Conservation (phyloP, 2,329 filamentous ascomycete genomes). For the Herpotrichia juniperi region DNA sequence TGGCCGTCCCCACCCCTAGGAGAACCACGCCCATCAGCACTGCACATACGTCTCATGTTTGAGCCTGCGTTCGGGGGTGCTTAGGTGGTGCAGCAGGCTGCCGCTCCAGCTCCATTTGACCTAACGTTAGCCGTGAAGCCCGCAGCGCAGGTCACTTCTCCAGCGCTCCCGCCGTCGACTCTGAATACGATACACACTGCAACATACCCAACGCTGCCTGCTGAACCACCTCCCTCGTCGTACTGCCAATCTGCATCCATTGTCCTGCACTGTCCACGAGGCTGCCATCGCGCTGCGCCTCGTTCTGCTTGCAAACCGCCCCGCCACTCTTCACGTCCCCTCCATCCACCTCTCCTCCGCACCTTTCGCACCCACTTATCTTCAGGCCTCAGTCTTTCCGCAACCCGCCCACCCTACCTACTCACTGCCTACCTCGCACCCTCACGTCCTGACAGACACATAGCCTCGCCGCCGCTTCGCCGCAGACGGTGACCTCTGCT, state of each 20-base stretch:
- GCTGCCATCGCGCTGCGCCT: neutral
- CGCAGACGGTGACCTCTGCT: slow-evolving; percentile 3
- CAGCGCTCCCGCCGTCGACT: too few species aligned
- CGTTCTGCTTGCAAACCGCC: neutral
- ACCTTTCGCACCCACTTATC: slow-evolving; percentile 1
- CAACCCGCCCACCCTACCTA: neutral
- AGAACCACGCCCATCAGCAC: too few species aligned
- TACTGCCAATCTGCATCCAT: neutral
- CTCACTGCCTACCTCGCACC: neutral
- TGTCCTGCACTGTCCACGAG: neutral
- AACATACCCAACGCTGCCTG: too few species aligned
- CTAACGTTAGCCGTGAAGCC: too few species aligned
- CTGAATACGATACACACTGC: too few species aligned
- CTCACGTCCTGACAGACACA: neutral
- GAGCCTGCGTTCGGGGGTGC: too few species aligned
- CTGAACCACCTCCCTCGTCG: too few species aligned
- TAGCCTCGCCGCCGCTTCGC: slow-evolving; percentile 2
- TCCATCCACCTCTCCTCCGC: neutral
- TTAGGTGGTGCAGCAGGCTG: too few species aligned
- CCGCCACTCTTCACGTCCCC: neutral
- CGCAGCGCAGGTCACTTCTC: too few species aligned
- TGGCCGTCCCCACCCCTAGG: too few species aligned
- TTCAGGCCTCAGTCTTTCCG: neutral
- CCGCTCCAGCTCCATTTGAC: too few species aligned
- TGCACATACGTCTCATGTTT: too few species aligned